Evolutionary conservation across 2,329 filamentous ascomycete species (phyloP).

Genomic region (Arthrobotrys sphaeroides): DNA sequence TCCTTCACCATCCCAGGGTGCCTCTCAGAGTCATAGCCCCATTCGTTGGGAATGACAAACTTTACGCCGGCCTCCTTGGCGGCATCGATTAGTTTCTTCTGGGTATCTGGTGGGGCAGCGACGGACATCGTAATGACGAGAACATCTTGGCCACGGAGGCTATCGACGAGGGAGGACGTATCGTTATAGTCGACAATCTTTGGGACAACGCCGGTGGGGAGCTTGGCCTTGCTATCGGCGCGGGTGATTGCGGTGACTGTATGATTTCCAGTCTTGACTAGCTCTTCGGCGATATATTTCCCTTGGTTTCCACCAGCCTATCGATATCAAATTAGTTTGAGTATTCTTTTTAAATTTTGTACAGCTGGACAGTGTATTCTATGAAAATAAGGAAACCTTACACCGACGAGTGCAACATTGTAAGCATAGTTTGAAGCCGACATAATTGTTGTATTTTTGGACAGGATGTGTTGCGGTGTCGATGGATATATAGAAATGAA

Average conservation of each 20-base stretch:
- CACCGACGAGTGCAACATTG: slow-evolving; percentile 48
- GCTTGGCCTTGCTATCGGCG: slow-evolving; percentile 60
- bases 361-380: background rate
- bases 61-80: slow-evolving; percentile 68
- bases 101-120: slow-evolving; percentile 63
- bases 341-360: background rate
- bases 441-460: slow-evolving; percentile 39
- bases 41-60: slow-evolving; percentile 69
- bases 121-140: slow-evolving; percentile 68
- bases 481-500: no score
- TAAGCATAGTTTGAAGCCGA: slow-evolving; percentile 30
- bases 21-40: slow-evolving; percentile 59
- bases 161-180: slow-evolving; percentile 63
- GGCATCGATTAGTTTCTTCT: slow-evolving; percentile 66
- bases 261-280: slow-evolving; percentile 66
- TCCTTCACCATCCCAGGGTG: slow-evolving; percentile 60
- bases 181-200: slow-evolving; percentile 64
- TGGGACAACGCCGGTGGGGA: slow-evolving; percentile 64
- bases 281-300: slow-evolving; percentile 58
- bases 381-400: no score
- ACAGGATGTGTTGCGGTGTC: background rate
- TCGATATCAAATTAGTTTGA: background rate
- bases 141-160: slow-evolving; percentile 68
- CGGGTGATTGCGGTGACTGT: slow-evolving; percentile 67
- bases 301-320: slow-evolving; percentile 61